Conservation (phyloP, 805 yeast genomes). For the Candida qinlingensis region DNA sequence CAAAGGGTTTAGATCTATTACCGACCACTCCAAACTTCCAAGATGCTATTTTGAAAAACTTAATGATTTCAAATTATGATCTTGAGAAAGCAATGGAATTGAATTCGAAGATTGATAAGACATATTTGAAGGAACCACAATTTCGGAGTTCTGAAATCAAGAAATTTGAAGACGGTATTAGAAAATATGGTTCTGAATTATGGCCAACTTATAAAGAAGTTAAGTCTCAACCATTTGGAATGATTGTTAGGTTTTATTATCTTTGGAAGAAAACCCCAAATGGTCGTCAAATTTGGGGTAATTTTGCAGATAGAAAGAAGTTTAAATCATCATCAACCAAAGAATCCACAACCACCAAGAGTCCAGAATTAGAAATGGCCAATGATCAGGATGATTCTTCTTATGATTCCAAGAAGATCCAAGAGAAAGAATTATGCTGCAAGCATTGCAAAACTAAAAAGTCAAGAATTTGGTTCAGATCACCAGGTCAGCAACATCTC, state of each 20-base stretch:
- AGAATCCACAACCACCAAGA: background rate
- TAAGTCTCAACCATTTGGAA: conserved; percentile 65
- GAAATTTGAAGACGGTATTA: conserved; percentile 71
- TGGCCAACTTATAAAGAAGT: conserved; percentile 69
- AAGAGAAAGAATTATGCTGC: conserved; percentile 47
- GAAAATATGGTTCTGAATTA: conserved; percentile 70
- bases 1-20: conserved; percentile 46
- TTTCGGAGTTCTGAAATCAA: conserved; percentile 57
- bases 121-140: conserved; percentile 70
- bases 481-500: conserved; percentile 48
- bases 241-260: conserved; percentile 83
- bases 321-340: conserved; percentile 32
- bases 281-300: conserved; percentile 80
- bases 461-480: conserved; percentile 63
- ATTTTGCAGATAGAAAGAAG: conserved; percentile 68
- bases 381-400: conserved; percentile 62
- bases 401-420: conserved; percentile 51
- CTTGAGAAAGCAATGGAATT: conserved; percentile 40
- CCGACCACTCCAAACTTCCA: conserved; percentile 76
- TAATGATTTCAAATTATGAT: conserved; percentile 50
- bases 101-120: conserved; percentile 46
- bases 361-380: conserved; percentile 15
- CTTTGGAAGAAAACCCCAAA: conserved; percentile 83
- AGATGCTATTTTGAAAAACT: conserved; percentile 60
- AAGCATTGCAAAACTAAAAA: conserved; percentile 59